Evolutionary conservation across 2,329 filamentous ascomycete genomes (phyloP).

Genomic region (Bisporella sp.): DNA sequence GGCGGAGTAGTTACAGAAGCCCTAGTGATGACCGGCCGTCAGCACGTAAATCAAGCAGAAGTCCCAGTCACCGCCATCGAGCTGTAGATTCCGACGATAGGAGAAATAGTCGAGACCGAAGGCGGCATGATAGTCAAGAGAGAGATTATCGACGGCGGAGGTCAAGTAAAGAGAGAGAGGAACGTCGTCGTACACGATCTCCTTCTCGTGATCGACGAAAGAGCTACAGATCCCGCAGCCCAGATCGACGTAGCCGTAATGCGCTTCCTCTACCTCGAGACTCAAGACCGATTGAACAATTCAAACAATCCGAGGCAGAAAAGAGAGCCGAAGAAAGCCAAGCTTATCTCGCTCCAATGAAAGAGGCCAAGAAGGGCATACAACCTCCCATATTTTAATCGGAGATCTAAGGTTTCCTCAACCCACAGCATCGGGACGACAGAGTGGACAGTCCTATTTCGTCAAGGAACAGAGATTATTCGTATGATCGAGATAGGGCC

Average conservation of each 20-base stretch:
- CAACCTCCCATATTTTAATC: slow-evolving; percentile 38
- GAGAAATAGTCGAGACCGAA: slow-evolving; percentile 20
- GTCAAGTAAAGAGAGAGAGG: slow-evolving; percentile 20
- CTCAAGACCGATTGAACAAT: slow-evolving; percentile 1
- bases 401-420: slow-evolving; percentile 10
- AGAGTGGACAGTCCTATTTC: slow-evolving; percentile 17
- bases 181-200: slow-evolving; percentile 17
- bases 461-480: slow-evolving; percentile 23
- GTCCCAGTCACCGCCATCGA: slow-evolving; percentile 14
- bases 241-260: slow-evolving; percentile 7
- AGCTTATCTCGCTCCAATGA: slow-evolving; percentile 57
- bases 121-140: slow-evolving; percentile 13
- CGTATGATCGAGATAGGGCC: slow-evolving; percentile 24
- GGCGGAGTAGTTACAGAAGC: slow-evolving; percentile 7
- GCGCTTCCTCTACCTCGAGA: background rate
- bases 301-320: slow-evolving; percentile 55
- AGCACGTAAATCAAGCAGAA: slow-evolving; percentile 17
- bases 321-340: slow-evolving; percentile 59
- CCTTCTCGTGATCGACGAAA: slow-evolving; percentile 19
- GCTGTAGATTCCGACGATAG: slow-evolving; percentile 11
- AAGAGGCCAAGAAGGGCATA: slow-evolving; percentile 53
- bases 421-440: slow-evolving; percentile 15
- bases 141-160: slow-evolving; percentile 19
- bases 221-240: slow-evolving; percentile 18
- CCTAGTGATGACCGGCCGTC: slow-evolving; percentile 23